Percentiles rank a stretch among this genome's conserved stretches.
phyloP scores from a whole-genome alignment of 352 stramenopile species.

The Globisporangium yorkense region DNA sequence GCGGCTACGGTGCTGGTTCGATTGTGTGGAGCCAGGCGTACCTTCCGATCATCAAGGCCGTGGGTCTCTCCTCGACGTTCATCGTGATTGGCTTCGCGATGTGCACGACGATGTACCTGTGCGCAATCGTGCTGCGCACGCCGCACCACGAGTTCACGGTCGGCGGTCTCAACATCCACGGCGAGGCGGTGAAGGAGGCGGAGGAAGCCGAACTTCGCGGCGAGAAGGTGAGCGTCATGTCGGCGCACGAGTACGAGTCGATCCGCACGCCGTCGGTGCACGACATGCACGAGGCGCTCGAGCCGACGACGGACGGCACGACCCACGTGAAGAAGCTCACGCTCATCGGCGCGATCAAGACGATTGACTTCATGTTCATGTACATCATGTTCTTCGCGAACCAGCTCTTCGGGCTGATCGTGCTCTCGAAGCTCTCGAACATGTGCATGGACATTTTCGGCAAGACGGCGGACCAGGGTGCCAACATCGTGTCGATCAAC shows the following conservation, averaged over 20 bases:
- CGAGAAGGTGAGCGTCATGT: constrained; percentile 42
- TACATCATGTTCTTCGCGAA: constrained; percentile 68
- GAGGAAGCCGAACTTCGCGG: constrained; percentile 24
- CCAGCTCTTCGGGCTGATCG: constrained; percentile 58
- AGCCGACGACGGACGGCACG: constrained; percentile 24
- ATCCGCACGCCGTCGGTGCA: constrained; percentile 25
- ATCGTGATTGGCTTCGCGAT: constrained; percentile 38
- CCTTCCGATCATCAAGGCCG: constrained; percentile 42
- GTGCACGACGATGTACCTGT: constrained; percentile 27
- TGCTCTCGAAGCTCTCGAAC: constrained; percentile 50
- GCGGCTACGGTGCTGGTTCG: constrained; percentile 50
- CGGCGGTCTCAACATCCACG: constrained; percentile 56
- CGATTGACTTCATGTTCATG: constrained; percentile 51
- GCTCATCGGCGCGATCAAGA: constrained; percentile 48
- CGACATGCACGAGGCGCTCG: constrained; percentile 25
- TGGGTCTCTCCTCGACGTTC: constrained; percentile 41
- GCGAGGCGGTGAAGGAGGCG: constrained; percentile 29
- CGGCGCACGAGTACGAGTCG: constrained; percentile 37
- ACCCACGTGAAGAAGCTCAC: constrained; percentile 41
- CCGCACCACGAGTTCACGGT: constrained; percentile 43
- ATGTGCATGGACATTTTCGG: constrained; percentile 53
- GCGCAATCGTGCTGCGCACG: constrained; percentile 35
- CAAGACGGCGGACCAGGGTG: constrained; percentile 29
- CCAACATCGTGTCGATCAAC: constrained; percentile 53
- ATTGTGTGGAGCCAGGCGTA: constrained; percentile 68